Evolutionary conservation across 2,329 filamentous ascomycete genomes (phyloP).

Genomic region (Akanthomyces dipterigenus): DNA sequence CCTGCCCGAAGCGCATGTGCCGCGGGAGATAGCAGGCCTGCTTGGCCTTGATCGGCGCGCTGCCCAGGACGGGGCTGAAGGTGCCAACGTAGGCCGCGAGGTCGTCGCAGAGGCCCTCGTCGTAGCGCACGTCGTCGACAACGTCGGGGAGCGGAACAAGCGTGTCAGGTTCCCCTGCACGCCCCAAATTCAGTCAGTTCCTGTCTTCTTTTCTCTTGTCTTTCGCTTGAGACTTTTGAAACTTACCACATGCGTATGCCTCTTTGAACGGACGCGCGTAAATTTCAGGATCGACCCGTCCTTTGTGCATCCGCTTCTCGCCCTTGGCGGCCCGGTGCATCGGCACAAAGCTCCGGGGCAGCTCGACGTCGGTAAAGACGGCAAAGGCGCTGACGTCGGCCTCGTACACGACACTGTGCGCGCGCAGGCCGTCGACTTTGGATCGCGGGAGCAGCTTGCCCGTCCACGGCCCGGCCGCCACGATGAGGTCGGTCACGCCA

Average conservation of each 20-base stretch:
- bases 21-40: conserved; percentile 94
- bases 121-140: conserved; percentile 68
- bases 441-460: conserved; percentile 49
- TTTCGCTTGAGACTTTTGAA: conserved; percentile 6
- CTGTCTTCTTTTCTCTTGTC: no score
- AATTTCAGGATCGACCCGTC: conserved; percentile 78
- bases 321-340: conserved; percentile 40
- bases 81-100: conserved; percentile 70
- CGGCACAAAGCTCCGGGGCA: conserved; percentile 58
- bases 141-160: conserved; percentile 67
- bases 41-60: conserved; percentile 62
- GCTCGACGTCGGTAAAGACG: conserved; percentile 77
- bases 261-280: conserved; percentile 85
- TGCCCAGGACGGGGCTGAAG: conserved; percentile 58
- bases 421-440: conserved; percentile 52
- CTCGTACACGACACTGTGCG: conserved; percentile 60
- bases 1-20: conserved; percentile 55
- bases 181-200: neutral
- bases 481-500: conserved; percentile 46
- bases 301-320: conserved; percentile 47
- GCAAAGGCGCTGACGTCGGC: conserved; percentile 65
- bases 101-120: conserved; percentile 73
- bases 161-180: conserved; percentile 66
- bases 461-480: conserved; percentile 59
- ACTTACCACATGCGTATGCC: conserved; percentile 79